phyloP scores from a whole-genome alignment of 805 yeast species.

The Teunomyces kruisii region DNA sequence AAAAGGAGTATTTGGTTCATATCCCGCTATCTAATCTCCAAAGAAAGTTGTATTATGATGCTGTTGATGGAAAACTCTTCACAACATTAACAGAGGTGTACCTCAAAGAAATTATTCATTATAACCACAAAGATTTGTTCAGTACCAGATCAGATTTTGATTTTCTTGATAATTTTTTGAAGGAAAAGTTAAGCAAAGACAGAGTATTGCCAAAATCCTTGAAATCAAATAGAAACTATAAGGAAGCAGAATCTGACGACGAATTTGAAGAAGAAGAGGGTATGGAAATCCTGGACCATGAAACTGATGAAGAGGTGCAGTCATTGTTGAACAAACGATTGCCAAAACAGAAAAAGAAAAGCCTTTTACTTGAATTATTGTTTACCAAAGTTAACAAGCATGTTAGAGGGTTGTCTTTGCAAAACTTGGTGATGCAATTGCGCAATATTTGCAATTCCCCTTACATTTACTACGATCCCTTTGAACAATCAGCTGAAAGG shows the following conservation, averaged over 20 bases:
- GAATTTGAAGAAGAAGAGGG: slow-evolving; percentile 19
- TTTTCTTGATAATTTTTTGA: slow-evolving; percentile 42
- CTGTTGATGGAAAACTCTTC: slow-evolving; percentile 46
- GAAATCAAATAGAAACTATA: slow-evolving; percentile 5
- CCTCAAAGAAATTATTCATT: slow-evolving; percentile 50
- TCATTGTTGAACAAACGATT: not conserved
- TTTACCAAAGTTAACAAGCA: slow-evolving; percentile 15
- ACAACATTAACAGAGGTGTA: slow-evolving; percentile 45
- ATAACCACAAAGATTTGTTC: slow-evolving; percentile 31
- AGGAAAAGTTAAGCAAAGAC: slow-evolving; percentile 3
- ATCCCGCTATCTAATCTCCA: slow-evolving; percentile 67
- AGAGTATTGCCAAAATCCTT: not conserved
- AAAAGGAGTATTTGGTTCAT: slow-evolving; percentile 83
- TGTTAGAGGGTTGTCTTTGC: slow-evolving; percentile 44
- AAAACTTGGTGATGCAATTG: slow-evolving; percentile 78
- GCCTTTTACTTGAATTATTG: slow-evolving; percentile 12
- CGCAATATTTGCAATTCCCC: slow-evolving; percentile 87
- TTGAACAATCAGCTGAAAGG: slow-evolving; percentile 42
- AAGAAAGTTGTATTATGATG: slow-evolving; percentile 56
- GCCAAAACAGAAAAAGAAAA: slow-evolving; percentile 9
- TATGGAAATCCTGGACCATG: not conserved
- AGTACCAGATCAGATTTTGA: slow-evolving; percentile 15
- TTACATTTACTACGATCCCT: slow-evolving; percentile 79
- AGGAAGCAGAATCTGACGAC: slow-evolving; percentile 30
- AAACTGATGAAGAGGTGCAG: not conserved